Base-by-base conservation (phyloP, 768 basidiomycete genomes). In the Mrakia gelida region DNA sequence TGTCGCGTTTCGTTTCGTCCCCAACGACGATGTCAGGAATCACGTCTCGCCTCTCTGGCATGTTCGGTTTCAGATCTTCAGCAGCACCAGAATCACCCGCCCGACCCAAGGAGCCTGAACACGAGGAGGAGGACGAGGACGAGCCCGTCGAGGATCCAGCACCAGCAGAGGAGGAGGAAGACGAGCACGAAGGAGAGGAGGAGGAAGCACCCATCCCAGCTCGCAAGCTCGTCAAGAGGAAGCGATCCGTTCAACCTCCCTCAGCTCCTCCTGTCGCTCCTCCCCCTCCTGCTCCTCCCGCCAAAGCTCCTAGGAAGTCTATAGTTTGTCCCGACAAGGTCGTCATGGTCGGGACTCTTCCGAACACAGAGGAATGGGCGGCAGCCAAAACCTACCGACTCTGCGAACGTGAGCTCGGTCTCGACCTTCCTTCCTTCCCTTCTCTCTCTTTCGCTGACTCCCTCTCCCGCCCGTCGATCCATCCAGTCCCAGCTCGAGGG, bases 381-480 rank as follows among this genome's bases (percentile, higher is more conserved):
- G 26, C 9, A 67, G 75, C 41, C 28, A 76, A 76, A 26, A 38
- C 49, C 21, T 76, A 68, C 63, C 6, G 49, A 2, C 49, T 49
- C 18, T 76, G 75, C 49, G 63, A 76, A 38, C 68, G 75, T 76
- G 54, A 38, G 63, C 62, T 18, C 56, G 9, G 15, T 67, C 23
- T 32, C 38, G 54, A 38, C 67, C 67, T 16, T n/a, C 30, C 71
- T 23, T 43, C 38, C 38, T 32, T 45, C 32, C 56, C 23, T 34
- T 34, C 18, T 16, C 11, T 8, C 11, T n/a, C n/a, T 52, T 28
- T 3, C 13, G 43, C 30, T 38, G 61, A 61, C 13, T 67, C 30
- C 56, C 21, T 13, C 21, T 13, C 30, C 59, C 30, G 9, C 11
- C n/a, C 43, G 30, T 15, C 5, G 45, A 6, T 15, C 52, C 45